Evolutionary conservation across 129 eudicot genomes (phyloP), one percentile per base, ranked within the genome.

Genomic region (Logfia minima): DNA sequence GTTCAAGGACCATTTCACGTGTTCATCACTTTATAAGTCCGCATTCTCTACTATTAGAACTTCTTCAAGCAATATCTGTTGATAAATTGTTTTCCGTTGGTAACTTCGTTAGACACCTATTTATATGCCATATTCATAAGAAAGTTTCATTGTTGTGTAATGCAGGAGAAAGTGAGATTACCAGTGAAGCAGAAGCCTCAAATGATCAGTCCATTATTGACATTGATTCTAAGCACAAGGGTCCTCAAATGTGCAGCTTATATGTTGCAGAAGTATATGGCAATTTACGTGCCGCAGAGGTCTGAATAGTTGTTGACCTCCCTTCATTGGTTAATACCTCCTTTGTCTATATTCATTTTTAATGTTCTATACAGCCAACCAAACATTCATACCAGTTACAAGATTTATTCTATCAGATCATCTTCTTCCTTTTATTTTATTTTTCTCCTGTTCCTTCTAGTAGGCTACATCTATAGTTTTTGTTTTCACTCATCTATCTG

Each of bases 191-290:
- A 41, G 89, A 78, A 80, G 61, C 56, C 43, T 80, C 81, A 51
- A 77, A 80, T 13, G 82, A 69, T 32, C 71, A 70, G 32, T 71
- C 77, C 23, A 59, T 94, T 79, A 55, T 75, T 43, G 89, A 91
- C 75, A 88, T 94, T 78, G 99, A 94, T 75, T 84, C 88, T 45
- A 80, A 80, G 77, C 86, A 85, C 80, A 87, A 84, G 82, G 93
- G 85, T 86, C 93, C 94, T 52, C 89, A 66, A 75, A 89, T 91
- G 97, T 94, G 99, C 76, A 82, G 89, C 84, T 66, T 84, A 9
- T 94, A 94, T 79, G 99, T 88, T 62, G 84, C 88, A 59, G 89
- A 89, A 77, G 82, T 94, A 72, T 84, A 89, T 66, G 67, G 41
- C 60, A 74, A 76, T 75, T 83, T 84, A 78, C 82, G 84, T 77